Evolutionary conservation across 2,329 filamentous ascomycete species (phyloP), one percentile per base, ranked within the genome.

Genomic region (Cladosporium sp.): DNA sequence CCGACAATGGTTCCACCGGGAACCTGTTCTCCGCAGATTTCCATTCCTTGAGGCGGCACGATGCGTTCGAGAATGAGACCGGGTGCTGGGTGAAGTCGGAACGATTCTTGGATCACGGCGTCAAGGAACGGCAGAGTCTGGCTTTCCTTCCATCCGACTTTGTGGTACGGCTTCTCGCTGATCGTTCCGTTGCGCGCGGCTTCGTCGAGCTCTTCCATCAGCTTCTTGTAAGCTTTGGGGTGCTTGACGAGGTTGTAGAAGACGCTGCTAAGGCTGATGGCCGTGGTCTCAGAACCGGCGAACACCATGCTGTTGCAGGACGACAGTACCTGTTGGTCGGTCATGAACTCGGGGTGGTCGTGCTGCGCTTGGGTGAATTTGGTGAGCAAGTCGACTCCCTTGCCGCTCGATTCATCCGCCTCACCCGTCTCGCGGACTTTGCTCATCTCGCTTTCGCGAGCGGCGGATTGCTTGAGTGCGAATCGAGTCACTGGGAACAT

Each of bases 281-380:
- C 87, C 0, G 87, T 92, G 0, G 87, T 92, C 68, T 93, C 88
- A 2, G 81, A 85, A 3, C 87, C 87, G 0, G 88, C 88, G 59
- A 86, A 80, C 56, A 76, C 72, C 84, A 87, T 87, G 54, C 77
- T 82, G n/a, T 84, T 80, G 46, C 83, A 84, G 71, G 86, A 85
- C 6, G 84, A 84, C 58, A 86, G 80, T 9, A 89, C 85, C 8
- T 86, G 75, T 3, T 75, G 76, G 61, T 88, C 82, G 19, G 76
- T 82, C 83, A 89, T 87, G 69, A 89, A 85, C 2, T 84, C 80
- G 0, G 85, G 84, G 41, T 84, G 80, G 14, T 82, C 77, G 61
- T 84, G 77, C 43, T 81, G 80, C 1, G 85, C 84, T 59, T 84
- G 80, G 9, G 86, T 78, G 67, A 89, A 89, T 66, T 87, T 87